Conservation (phyloP, 768 basidiomycete species). For the Xerocomus potaroensis region DNA sequence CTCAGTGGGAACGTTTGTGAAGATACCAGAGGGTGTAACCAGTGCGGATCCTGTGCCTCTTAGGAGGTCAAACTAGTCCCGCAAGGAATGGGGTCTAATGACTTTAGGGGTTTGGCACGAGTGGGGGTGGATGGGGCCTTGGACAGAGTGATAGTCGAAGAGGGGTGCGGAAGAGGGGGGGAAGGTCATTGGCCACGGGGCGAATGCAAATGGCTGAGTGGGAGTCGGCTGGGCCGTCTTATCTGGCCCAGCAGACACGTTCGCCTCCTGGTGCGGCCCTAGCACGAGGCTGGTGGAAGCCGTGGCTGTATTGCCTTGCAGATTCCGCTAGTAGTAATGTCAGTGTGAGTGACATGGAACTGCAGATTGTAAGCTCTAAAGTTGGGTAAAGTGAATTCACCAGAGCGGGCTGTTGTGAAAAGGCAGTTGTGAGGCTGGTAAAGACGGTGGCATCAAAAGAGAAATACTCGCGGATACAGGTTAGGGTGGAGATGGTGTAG, state of each 20-base stretch:
- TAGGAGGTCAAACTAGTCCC: no score
- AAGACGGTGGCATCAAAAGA: constrained; percentile 2
- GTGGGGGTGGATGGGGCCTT: no score
- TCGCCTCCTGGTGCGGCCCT: not conserved
- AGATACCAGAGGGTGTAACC: no score
- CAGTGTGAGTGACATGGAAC: constrained; percentile 6
- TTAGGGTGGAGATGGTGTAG: no score
- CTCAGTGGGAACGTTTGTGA: no score
- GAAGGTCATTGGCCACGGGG: not conserved
- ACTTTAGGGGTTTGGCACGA: no score
- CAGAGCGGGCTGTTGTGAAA: constrained; percentile 12
- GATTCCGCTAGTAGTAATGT: not conserved
- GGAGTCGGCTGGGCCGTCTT: not conserved
- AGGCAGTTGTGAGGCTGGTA: constrained; percentile 18
- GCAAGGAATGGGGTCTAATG: no score
- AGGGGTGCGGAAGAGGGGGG: no score
- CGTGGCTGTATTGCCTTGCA: not conserved
- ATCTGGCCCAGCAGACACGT: not conserved
- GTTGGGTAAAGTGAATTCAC: constrained; percentile 21
- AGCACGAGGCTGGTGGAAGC: not conserved
- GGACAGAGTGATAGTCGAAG: no score
- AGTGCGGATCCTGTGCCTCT: no score
- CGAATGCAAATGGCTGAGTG: not conserved
- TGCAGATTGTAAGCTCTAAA: constrained; percentile 9
- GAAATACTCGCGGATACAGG: constrained; percentile 11